These are phyloP conservation scores for Orychophragmus violaceus DNA, from an alignment of 345 rosid genomes.

Conservation along the genomic window DNA sequence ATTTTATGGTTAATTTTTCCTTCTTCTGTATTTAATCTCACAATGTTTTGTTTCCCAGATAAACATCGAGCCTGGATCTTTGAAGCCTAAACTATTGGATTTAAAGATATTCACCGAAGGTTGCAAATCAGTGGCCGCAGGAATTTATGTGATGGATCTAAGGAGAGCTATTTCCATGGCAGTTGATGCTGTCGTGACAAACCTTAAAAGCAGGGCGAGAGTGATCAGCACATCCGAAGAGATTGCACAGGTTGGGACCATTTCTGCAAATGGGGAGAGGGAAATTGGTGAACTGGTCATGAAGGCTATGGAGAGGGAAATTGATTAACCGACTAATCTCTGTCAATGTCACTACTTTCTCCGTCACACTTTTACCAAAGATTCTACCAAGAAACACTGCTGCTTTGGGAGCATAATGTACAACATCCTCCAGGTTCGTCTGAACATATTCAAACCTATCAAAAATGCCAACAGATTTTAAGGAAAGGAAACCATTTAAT, in stretches of 20 bases:
- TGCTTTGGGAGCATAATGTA: slow-evolving; percentile 89
- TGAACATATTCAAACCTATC: slow-evolving; percentile 73
- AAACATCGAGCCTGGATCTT: no score
- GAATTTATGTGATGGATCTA: slow-evolving; percentile 93
- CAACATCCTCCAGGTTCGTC: slow-evolving; percentile 66
- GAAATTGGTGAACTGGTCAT: slow-evolving; percentile 94
- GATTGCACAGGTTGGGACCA: no score
- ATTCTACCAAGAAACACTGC: slow-evolving; percentile 69
- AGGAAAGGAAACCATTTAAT: neutral
- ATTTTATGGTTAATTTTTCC: no score
- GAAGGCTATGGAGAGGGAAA: slow-evolving; percentile 96
- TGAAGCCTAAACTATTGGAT: no score
- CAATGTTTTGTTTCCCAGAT: no score
- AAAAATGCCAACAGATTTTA: neutral
- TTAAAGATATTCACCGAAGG: no score
- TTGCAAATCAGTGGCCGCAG: slow-evolving; percentile 97
- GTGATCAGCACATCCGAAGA: slow-evolving; percentile 98
- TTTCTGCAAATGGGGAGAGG: slow-evolving; percentile 90
- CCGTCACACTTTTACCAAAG: slow-evolving; percentile 46
- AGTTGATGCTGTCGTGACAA: slow-evolving; percentile 81
- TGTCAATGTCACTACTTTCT: slow-evolving; percentile 41
- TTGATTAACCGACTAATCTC: slow-evolving; percentile 54
- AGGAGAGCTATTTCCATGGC: slow-evolving; percentile 82
- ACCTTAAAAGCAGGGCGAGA: slow-evolving; percentile 73
- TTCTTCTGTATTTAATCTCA: no score